phyloP scores from a whole-genome alignment of 202 grass and related monocot species.

The Panicum virgatum region DNA sequence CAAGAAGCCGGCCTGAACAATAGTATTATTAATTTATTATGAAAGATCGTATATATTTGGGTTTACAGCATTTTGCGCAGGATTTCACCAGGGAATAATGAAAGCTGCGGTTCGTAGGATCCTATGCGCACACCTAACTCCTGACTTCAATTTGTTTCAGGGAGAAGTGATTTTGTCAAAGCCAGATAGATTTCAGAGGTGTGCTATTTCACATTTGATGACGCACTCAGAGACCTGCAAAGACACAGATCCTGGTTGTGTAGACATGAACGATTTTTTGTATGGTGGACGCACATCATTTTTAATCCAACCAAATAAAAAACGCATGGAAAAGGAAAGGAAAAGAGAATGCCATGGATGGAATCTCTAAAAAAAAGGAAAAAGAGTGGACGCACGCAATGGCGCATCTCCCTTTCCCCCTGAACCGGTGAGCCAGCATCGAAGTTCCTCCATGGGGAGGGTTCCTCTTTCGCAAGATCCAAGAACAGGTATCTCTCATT shows the following conservation, averaged over 20 bases:
- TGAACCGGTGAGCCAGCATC: not conserved
- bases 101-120: not conserved
- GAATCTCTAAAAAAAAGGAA: not conserved
- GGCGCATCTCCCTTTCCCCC: constrained; percentile 1
- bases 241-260: not conserved
- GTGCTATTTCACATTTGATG: not conserved
- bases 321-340: not conserved
- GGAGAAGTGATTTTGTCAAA: not conserved
- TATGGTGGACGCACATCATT: not conserved
- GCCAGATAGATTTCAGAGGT: not conserved
- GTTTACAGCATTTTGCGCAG: constrained; percentile 7
- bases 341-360: not conserved
- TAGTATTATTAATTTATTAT: no score
- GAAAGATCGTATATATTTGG: no score
- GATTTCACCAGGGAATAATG: not conserved
- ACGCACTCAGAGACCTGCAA: not conserved
- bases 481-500: not conserved
- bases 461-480: constrained; percentile 24
- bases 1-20: no score
- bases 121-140: not conserved
- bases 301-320: not conserved
- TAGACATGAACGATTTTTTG: not conserved
- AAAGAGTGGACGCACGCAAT: not conserved
- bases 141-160: not conserved
- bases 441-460: not conserved